Base-by-base conservation (phyloP, 2,329 filamentous ascomycete species). In the Alternaria triticina region DNA sequence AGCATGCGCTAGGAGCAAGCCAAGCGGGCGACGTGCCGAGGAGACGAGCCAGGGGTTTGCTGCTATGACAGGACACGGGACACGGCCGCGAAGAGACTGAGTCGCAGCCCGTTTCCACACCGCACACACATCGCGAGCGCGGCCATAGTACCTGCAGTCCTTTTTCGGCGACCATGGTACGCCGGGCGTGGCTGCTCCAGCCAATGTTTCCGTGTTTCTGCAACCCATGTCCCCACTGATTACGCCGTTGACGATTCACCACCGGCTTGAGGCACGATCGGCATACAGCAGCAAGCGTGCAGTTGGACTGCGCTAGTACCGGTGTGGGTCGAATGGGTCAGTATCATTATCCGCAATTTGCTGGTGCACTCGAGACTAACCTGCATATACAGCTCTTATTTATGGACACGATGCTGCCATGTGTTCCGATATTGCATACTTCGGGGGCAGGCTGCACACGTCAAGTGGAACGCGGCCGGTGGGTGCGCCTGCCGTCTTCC, bases 1-100 rank as follows among this genome's bases (percentile, higher is more conserved):
- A 57, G 50, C 49, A 44, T 57, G 63, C 57, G 49, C 66, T 66
- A 68, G 62, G 54, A 46, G 52, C 36, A 40, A 46, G 64, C 59
- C 57, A 66, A 66, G 67, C 61, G 64, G 64, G 57, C 61, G 61
- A 40, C 57, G 54, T 67, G 68, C 66, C 66, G 64, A 68, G 61
- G 58, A 46, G 61, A 59, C 54, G 54, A 40, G 43, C 49, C 46
- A 56, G 56, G 60, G 60, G 60, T 25, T 11, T 33, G 44, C 51
- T 33, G 51, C 20, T 22, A 33, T 33, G 49, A 52, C 49, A 51
- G 43, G 17, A 45, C 43, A 45, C 43, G 43, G 43, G 43, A 45
- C 43, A 45, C 43, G 43, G 43, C 43, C 43, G 22, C 6, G 17
- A 11, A 10, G 6, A 44, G 43, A 33, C 54, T 49, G 45, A 50